A percentile compares a stretch with the other conserved stretches of the same genome.
phyloP scores from a whole-genome alignment of 225 moss, liverwort and hornwort species.

The Bryoerythrophyllum caledonicum region DNA sequence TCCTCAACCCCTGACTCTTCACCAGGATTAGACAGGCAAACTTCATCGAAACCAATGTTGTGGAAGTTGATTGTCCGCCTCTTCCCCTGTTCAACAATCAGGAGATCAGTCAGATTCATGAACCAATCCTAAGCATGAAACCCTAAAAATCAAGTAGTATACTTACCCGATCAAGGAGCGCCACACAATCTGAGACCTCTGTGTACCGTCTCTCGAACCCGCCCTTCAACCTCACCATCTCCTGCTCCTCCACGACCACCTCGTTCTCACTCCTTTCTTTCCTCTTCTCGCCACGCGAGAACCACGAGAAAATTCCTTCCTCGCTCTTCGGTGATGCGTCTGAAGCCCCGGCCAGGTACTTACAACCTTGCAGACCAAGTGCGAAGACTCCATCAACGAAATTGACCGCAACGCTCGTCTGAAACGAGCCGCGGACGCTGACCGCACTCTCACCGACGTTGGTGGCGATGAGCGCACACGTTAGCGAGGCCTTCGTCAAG shows the following conservation, averaged over 20 bases:
- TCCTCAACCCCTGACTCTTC: slow-evolving; percentile 39
- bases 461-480: slow-evolving; percentile 66
- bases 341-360: slow-evolving; percentile 30
- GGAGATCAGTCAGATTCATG: neutral
- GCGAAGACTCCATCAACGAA: slow-evolving; percentile 57
- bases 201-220: slow-evolving; percentile 63
- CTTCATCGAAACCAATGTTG: slow-evolving; percentile 43
- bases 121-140: neutral
- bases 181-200: slow-evolving; percentile 47
- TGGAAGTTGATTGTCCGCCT: slow-evolving; percentile 39
- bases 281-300: slow-evolving; percentile 24
- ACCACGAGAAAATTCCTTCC: slow-evolving; percentile 13
- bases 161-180: slow-evolving; percentile 79
- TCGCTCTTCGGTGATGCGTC: neutral
- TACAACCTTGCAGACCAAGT: slow-evolving; percentile 56
- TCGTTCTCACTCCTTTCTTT: neutral
- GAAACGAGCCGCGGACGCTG: slow-evolving; percentile 61
- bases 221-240: slow-evolving; percentile 49
- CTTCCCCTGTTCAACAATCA: slow-evolving; percentile 44
- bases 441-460: slow-evolving; percentile 52
- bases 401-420: slow-evolving; percentile 61
- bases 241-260: slow-evolving; percentile 47
- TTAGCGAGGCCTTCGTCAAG: slow-evolving; percentile 46
- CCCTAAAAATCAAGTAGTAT: neutral
- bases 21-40: slow-evolving; percentile 54